Evolutionary conservation across 768 basidiomycete species (phyloP).

Genomic region (Russula dissimulans): DNA sequence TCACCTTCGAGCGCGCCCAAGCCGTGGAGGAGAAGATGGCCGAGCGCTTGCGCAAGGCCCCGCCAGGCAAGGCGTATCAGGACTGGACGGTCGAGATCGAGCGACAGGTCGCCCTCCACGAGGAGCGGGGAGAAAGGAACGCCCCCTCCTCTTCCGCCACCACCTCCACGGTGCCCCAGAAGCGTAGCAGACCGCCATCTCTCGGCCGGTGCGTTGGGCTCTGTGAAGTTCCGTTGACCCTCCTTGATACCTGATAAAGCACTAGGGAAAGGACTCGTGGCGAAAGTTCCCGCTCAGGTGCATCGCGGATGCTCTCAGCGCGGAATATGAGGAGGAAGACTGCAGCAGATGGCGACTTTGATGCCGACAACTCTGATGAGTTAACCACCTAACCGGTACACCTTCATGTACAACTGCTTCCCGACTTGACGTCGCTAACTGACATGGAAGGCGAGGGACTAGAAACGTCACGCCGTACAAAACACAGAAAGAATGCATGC

Average conservation of each 20-base stretch:
- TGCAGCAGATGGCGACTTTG: neutral
- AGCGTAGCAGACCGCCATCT: neutral
- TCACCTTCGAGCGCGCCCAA: constrained; percentile 15
- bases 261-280: neutral
- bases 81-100: constrained; percentile 11
- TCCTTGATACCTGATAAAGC: neutral
- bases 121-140: neutral
- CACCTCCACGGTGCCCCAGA: neutral
- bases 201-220: neutral
- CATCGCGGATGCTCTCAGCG: neutral
- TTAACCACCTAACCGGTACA: too few species aligned
- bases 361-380: neutral
- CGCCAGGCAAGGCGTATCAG: neutral
- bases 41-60: neutral
- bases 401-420: too few species aligned
- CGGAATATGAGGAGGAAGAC: neutral
- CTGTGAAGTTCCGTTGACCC: neutral
- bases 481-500: too few species aligned
- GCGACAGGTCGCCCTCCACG: neutral
- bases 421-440: too few species aligned
- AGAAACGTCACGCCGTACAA: too few species aligned
- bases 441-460: too few species aligned
- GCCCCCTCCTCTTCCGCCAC: neutral
- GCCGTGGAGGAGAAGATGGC: constrained; percentile 10
- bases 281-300: neutral